These are phyloP conservation scores for Solanum pinnatisectum DNA, from an alignment of 257 asterid species.

Conservation along the genomic window DNA sequence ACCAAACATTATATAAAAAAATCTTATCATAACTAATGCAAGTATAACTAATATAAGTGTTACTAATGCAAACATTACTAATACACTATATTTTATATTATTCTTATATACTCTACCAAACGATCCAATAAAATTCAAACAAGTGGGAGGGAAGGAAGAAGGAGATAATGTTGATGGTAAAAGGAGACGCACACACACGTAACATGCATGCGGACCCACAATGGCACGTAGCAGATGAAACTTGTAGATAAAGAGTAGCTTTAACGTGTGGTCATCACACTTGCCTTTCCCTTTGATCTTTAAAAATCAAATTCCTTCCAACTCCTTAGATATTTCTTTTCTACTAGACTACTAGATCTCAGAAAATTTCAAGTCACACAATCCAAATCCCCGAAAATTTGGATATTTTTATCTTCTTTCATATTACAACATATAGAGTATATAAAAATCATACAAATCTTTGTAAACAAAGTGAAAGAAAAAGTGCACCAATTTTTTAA, in stretches of 20 bases:
- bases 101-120: too few species aligned
- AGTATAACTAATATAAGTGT: too few species aligned
- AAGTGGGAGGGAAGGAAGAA: neutral
- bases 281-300: neutral
- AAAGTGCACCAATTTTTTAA: neutral
- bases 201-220: neutral
- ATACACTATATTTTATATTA: too few species aligned
- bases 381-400: neutral
- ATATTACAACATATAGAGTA: neutral
- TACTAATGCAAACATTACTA: too few species aligned
- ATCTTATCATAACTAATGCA: too few species aligned
- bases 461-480: neutral
- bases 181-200: neutral
- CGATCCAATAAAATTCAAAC: neutral
- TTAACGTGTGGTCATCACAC: slow-evolving; percentile 91
- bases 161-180: neutral
- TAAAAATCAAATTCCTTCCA: neutral
- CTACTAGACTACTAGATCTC: neutral
- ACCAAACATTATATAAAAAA: too few species aligned
- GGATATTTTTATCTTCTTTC: neutral
- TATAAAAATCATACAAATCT: neutral
- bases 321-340: slow-evolving; percentile 4
- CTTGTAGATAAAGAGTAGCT: slow-evolving; percentile 47
- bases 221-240: slow-evolving; percentile 34
- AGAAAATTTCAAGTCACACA: neutral